Base-by-base conservation (phyloP, 2,329 filamentous ascomycete species). In the Gnomoniopsis sp. region DNA sequence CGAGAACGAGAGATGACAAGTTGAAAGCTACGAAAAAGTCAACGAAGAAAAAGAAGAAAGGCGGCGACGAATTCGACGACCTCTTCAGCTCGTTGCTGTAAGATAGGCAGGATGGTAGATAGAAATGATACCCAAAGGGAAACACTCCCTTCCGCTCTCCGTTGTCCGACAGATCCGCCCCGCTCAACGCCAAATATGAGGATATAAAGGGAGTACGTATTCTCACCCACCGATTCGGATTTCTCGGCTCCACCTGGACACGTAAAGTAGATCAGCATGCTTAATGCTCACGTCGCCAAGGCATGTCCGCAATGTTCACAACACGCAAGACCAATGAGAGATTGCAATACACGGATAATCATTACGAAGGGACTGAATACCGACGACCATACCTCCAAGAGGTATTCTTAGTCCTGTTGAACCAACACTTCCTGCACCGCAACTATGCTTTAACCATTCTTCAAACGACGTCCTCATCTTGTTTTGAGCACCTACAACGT, bases 41-140 rank as follows among this genome's bases (percentile, higher is more conserved):
- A 58, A 70, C 77, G 65, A 83, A 79, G 68, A 86, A 82, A 71
- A 85, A 82, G 65, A 81, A 79, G 66, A 81, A 79, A 57, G 82
- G 63, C 41, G 76, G 77, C 6, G 85, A 92, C 68, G 88, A 84
- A 46, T 89, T 93, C 57, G 89, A 92, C 62, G 86, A 87, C 67
- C 72, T 93, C 23, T 95, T 95, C 67, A 80, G 79, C 54, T 81
- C 81, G 11, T 71, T 90, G 11, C 65, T 83, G 46, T 81, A 62
- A 74, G 19, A 41, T n/a, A 38, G n/a, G 21, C 33, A 17, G 12
- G 4, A 2, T 17, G 12, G 38, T 12, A 14, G 23, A n/a, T 14
- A 19, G 10, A 30, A 43, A 36, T 52, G 36, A 50, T 55, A 50
- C 34, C 53, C 30, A 34, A 15, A 33, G 14, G 19, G 14, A 44